Base-by-base conservation (phyloP, 2,329 filamentous ascomycete species). In the Ophiostoma sp. region DNA sequence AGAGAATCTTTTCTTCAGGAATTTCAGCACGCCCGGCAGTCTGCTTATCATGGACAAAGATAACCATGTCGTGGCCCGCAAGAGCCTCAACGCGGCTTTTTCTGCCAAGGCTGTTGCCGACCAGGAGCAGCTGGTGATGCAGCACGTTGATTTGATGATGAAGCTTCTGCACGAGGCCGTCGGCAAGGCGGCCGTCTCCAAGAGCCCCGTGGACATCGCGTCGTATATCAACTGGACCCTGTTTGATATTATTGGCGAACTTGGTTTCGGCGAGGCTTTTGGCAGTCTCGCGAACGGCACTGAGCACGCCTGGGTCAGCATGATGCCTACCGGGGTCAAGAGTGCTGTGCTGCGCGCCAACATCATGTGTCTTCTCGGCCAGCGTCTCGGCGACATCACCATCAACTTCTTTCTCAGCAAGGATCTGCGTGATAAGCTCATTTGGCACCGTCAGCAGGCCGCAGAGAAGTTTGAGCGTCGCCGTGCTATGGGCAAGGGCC, bases 201-300 rank as follows among this genome's bases (percentile, higher is more conserved):
- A 36, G 68, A 73, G 13, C 66, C 65, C 6, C 0, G 83, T 85
- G 69, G 83, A 85, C 73, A 79, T 85, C 67, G 82, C 84, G n/a
- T 75, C 73, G 60, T 74, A 75, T 76, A 78, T 74, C 73, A 79
- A 78, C 68, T 79, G 76, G 73, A 70, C 77, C 1, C 76, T 79
- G 0, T 80, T 81, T 71, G 80, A 81, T 73, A 75, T 81, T 36
- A 77, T 80, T 64, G 81, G 81, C 35, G 81, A 83, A 70, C 76
- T 84, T 57, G 78, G 80, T 0, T 82, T 83, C 72, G 82, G 81
- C 4, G 79, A 82, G 70, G 77, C 79, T 1, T 82, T 81, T 72
- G 76, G 76, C n/a, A 77, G 76, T 70, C 74, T 81, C 5, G 73
- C 76, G 62, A 73, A 74, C 41, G 77, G 76, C 71, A 35, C 41